Evolutionary conservation across 2,329 filamentous ascomycete species (phyloP).

Genomic region (Colletotrichum musae): DNA sequence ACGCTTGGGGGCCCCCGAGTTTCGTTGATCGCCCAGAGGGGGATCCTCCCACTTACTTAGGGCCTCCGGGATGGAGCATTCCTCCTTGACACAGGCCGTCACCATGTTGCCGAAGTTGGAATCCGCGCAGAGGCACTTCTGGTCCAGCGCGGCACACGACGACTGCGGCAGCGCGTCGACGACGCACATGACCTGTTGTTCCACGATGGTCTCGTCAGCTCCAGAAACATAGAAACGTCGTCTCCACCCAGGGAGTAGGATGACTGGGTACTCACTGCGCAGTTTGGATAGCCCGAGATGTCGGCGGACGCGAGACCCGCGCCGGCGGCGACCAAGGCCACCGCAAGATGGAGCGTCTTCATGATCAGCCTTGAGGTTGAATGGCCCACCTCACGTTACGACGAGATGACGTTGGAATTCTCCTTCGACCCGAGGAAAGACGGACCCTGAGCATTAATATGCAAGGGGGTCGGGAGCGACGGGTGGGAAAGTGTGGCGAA

Average conservation of each 20-base stretch:
- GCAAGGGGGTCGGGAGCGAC: background rate
- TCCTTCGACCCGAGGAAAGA: background rate
- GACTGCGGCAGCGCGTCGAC: constrained; percentile 2
- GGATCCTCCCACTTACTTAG: background rate
- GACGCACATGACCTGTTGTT: background rate
- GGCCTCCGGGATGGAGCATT: background rate
- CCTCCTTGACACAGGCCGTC: background rate
- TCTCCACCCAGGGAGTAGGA: background rate
- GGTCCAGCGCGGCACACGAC: background rate
- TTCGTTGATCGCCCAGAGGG: too few relatives aligned
- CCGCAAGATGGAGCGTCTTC: constrained; percentile 7
- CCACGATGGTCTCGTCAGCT: too few relatives aligned
- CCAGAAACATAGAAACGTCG: too few relatives aligned
- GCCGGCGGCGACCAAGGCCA: background rate
- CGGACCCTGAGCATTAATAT: background rate
- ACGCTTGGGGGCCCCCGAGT: too few relatives aligned
- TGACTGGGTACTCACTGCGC: background rate
- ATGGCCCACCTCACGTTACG: background rate
- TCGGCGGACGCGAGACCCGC: background rate
- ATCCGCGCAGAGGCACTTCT: constrained; percentile 7
- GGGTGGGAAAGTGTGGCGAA: background rate
- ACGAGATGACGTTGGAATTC: background rate
- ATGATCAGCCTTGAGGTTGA: background rate
- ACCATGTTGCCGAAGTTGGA: background rate
- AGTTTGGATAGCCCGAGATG: background rate